Conservation (phyloP, 805 yeast species). For the Cephaloascus albidus region DNA sequence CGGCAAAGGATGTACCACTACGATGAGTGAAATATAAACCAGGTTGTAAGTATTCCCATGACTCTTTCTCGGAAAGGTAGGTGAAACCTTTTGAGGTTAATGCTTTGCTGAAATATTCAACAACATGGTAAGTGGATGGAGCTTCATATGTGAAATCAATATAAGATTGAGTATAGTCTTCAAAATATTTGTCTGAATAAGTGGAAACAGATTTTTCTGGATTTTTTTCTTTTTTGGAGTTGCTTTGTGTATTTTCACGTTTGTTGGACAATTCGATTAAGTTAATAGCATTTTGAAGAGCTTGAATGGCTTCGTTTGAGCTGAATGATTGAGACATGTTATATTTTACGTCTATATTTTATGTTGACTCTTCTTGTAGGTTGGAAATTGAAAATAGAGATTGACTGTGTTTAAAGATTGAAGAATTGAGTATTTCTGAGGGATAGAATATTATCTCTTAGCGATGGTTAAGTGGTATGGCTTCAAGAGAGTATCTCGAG, state of each 20-base stretch:
- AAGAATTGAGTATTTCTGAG: no score
- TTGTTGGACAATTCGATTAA: background rate
- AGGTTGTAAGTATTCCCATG: constrained; percentile 35
- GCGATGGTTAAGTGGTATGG: no score
- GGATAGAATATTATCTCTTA: no score
- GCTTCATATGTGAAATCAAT: constrained; percentile 61
- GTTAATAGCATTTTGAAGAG: background rate
- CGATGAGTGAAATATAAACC: constrained; percentile 63
- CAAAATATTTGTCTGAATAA: constrained; percentile 10
- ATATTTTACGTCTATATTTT: no score
- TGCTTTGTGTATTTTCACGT: no score
- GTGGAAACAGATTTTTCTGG: background rate
- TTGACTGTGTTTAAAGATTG: no score
- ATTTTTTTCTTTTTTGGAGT: background rate
- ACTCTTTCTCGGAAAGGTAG: constrained; percentile 53
- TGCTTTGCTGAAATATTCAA: constrained; percentile 35
- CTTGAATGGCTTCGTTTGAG: background rate
- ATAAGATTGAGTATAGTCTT: constrained; percentile 36
- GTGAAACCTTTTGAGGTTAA: constrained; percentile 54
- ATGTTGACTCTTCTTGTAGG: no score
- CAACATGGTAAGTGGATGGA: constrained; percentile 74
- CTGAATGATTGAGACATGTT: background rate
- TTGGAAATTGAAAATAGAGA: no score
- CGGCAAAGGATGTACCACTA: constrained; percentile 58
- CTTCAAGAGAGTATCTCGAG: no score